Evolutionary conservation across 2,329 filamentous ascomycete species (phyloP).

Genomic region (Pestalotiopsis sp.): DNA sequence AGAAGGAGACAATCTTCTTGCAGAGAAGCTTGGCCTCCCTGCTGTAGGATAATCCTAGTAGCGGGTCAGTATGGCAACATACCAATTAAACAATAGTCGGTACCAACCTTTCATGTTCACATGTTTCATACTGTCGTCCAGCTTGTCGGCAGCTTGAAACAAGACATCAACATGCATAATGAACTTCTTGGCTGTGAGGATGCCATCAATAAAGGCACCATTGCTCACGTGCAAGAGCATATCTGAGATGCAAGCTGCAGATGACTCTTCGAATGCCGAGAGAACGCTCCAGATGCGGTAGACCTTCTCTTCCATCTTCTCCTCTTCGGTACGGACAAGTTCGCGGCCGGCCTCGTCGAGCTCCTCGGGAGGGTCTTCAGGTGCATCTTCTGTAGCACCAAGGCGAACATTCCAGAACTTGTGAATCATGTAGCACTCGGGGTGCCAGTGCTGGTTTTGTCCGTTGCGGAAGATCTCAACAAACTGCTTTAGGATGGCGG

Average conservation of each 20-base stretch:
- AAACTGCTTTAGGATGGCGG: constrained; percentile 97
- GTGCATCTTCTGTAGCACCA: constrained; percentile 57
- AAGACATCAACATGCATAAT: constrained; percentile 95
- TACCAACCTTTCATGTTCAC: constrained; percentile 74
- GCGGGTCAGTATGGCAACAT: constrained; percentile 16
- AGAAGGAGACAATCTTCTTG: constrained; percentile 99
- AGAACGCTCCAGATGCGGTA: constrained; percentile 98
- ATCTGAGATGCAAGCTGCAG: constrained; percentile 96
- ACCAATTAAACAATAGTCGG: neutral
- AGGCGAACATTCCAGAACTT: constrained; percentile 99
- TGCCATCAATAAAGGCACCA: constrained; percentile 91
- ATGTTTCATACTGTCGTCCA: constrained; percentile 73
- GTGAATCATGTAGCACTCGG: constrained; percentile 99
- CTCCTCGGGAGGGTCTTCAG: constrained; percentile 45
- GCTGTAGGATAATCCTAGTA: constrained; percentile 79
- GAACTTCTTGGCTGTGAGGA: constrained; percentile 92
- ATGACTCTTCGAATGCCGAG: constrained; percentile 96
- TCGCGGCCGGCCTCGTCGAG: constrained; percentile 67
- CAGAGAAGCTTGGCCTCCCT: constrained; percentile 98
- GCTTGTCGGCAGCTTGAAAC: constrained; percentile 83
- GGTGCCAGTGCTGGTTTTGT: constrained; percentile 98
- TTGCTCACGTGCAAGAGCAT: constrained; percentile 99
- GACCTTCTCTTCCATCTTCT: constrained; percentile 96
- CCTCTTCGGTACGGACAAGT: constrained; percentile 80
- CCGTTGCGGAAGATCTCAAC: constrained; percentile 98